Evolutionary conservation across 164 flowering plant species (phyloP).

Genomic region (Nymphaea colorata): DNA sequence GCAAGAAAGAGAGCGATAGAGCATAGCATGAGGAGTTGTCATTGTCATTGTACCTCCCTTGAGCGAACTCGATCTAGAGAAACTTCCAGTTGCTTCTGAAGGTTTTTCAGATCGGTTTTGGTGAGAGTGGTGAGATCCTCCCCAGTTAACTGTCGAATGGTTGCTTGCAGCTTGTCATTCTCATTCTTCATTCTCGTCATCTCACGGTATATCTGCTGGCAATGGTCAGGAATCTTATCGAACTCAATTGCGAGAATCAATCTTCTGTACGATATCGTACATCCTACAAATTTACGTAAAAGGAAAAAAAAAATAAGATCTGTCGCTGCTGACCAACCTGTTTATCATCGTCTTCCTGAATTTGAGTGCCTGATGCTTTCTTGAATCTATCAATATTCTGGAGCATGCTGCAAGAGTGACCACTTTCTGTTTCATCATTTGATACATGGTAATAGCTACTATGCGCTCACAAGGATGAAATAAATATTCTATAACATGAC

Average conservation of each 20-base stretch:
- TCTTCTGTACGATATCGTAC: no score
- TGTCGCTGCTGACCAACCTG: not conserved
- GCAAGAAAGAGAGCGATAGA: not conserved
- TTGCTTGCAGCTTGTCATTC: slow-evolving; percentile 26
- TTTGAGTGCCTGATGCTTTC: not conserved
- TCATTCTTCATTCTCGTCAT: slow-evolving; percentile 23
- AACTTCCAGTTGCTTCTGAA: slow-evolving; percentile 26
- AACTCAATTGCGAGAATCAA: no score
- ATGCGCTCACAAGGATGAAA: not conserved
- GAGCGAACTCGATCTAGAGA: slow-evolving; percentile 28
- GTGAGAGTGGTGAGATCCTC: slow-evolving; percentile 21
- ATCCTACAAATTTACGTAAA: not conserved
- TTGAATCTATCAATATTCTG: not conserved
- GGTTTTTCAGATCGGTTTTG: slow-evolving; percentile 18
- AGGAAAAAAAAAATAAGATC: not conserved
- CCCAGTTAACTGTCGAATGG: slow-evolving; percentile 19
- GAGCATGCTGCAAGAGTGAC: not conserved
- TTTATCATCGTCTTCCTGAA: not conserved
- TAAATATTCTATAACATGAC: not conserved
- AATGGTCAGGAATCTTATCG: no score
- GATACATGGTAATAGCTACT: not conserved
- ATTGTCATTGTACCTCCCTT: slow-evolving; percentile 21
- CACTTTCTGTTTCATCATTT: not conserved
- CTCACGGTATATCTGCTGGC: slow-evolving; percentile 22
- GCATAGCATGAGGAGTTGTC: not conserved